Base-by-base conservation (phyloP, 257 asterid species). In the Lithospermum erythrorhizon region DNA sequence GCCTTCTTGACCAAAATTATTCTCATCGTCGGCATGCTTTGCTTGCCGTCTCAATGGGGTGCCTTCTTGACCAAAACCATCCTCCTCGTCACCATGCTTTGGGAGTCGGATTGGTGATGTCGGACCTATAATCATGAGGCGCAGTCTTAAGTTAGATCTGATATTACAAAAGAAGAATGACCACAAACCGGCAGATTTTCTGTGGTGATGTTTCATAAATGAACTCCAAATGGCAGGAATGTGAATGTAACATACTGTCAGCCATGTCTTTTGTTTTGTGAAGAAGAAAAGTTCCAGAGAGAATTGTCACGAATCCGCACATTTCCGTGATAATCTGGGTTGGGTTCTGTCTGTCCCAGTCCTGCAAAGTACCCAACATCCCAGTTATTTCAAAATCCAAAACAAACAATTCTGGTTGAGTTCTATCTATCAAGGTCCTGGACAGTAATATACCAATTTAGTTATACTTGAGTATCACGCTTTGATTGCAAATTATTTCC, bases 231-330 rank as follows among this genome's bases (percentile, higher is more conserved):
- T 19, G 16, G 52, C 3, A 64, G 57, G 24, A 68, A 62, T 65
- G 48, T 51, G 52, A 68, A 6, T 58, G 32, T 37, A 54, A 17
- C 64, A 8, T 79, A 87, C 96, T 83, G 9, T 87, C 95, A 30
- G 66, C 87, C 96, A 85, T 87, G 81, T 91, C 98, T 75, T 91
- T 91, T n/a, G 96, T 91, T 77, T 80, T 91, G 95, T 91, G 98
- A 64, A 91, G 96, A 73, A 91, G 98, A 78, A 88, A 91, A 10
- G 98, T 91, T 55, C 96, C 98, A 0, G 95, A 87, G 49, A 87
- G 94, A 73, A 91, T 91, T 22, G 98, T 91, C 70, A 91, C 93
- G 69, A 91, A 91, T 19, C 98, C 98, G 65, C 98, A 91, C 84
- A 91, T 72, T 72, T 91, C 98, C 35, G 98, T 87, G 37, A 91